These are phyloP conservation scores for Viola odorata DNA, from an alignment of 345 rosid species.

Conservation along the genomic window DNA sequence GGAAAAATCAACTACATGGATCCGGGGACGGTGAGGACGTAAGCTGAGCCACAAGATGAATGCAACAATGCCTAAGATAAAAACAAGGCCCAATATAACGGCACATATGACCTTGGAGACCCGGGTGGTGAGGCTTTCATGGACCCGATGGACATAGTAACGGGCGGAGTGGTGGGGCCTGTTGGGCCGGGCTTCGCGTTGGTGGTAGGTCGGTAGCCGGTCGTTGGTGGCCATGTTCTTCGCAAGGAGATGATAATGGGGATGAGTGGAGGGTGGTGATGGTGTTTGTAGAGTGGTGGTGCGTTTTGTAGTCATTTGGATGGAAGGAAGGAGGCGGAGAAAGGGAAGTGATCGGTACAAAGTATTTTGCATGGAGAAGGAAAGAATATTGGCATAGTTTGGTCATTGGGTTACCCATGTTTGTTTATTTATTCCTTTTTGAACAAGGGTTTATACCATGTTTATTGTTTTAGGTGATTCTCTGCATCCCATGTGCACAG, in stretches of 20 bases:
- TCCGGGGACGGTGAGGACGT: constrained; percentile 83
- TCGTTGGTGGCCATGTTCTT: constrained; percentile 3
- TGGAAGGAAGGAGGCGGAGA: not conserved
- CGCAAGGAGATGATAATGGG: not conserved
- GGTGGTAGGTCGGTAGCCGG: not conserved
- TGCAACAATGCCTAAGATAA: constrained; percentile 37
- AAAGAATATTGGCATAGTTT: constrained; percentile 11
- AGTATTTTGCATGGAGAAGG: constrained; percentile 12
- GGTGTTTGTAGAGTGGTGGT: not conserved
- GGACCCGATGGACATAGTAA: constrained; percentile 51
- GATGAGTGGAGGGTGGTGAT: not conserved
- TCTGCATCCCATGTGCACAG: too few relatives aligned
- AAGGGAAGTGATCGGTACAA: not conserved
- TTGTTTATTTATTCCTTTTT: too few relatives aligned
- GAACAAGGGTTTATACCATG: not conserved
- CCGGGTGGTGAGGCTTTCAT: constrained; percentile 57
- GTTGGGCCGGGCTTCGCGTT: constrained; percentile 1
- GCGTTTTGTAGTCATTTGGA: not conserved
- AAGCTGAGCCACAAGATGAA: constrained; percentile 79
- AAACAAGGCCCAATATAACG: constrained; percentile 43
- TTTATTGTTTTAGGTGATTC: not conserved
- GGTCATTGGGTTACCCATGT: not conserved
- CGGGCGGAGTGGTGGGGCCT: constrained; percentile 34
- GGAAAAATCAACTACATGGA: constrained; percentile 41
- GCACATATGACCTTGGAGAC: constrained; percentile 56